These are phyloP conservation scores for Yamadazyma kanchanaburiensis DNA, from an alignment of 1,139 yeast genomes.

Conservation along the genomic window DNA sequence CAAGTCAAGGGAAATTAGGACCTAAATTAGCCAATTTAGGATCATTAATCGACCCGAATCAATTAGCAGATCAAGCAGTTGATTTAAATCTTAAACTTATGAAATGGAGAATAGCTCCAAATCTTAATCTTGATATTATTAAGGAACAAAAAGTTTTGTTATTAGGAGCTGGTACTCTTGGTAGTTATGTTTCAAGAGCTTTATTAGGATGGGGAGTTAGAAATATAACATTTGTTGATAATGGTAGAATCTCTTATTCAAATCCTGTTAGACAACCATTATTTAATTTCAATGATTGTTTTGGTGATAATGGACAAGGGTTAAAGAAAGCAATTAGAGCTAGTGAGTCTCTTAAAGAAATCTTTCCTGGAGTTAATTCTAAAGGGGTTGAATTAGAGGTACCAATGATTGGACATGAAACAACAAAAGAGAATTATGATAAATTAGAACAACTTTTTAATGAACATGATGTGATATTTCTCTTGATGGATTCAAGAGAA, in stretches of 20 bases:
- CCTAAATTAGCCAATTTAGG: slow-evolving; percentile 86
- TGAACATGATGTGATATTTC: slow-evolving; percentile 69
- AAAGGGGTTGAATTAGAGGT: slow-evolving; percentile 65
- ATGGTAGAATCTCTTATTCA: slow-evolving; percentile 82
- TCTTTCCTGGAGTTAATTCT: slow-evolving; percentile 75
- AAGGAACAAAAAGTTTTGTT: slow-evolving; percentile 62
- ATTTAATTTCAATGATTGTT: slow-evolving; percentile 72
- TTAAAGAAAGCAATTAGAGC: slow-evolving; percentile 72
- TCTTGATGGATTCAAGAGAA: slow-evolving; percentile 92
- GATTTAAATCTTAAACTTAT: slow-evolving; percentile 85
- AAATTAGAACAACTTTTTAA: slow-evolving; percentile 52
- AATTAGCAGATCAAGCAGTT: slow-evolving; percentile 86
- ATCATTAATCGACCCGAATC: slow-evolving; percentile 71
- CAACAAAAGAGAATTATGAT: slow-evolving; percentile 43
- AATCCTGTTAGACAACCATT: slow-evolving; percentile 95
- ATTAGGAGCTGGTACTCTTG: slow-evolving; percentile 96
- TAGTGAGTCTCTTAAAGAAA: slow-evolving; percentile 62
- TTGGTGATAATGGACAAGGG: slow-evolving; percentile 57
- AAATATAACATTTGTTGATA: slow-evolving; percentile 83
- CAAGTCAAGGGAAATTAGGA: slow-evolving; percentile 63
- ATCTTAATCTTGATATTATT: slow-evolving; percentile 63
- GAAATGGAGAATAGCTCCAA: slow-evolving; percentile 96
- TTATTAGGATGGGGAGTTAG: slow-evolving; percentile 93
- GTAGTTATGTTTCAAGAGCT: slow-evolving; percentile 84
- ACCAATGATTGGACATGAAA: slow-evolving; percentile 94